Evolutionary conservation across 306 rosid species (phyloP).

Genomic region (Vachellia pachyceras): DNA sequence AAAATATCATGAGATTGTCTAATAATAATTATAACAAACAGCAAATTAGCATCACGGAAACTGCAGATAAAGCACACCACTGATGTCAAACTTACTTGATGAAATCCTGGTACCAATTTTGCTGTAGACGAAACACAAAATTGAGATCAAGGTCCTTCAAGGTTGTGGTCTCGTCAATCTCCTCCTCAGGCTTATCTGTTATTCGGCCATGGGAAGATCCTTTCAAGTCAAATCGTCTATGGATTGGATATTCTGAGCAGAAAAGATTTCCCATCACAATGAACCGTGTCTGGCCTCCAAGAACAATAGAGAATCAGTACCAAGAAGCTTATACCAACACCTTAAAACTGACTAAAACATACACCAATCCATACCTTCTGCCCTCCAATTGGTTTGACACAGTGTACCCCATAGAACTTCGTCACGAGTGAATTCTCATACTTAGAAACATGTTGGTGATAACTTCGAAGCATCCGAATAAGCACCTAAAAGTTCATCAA

Average conservation of each 20-base stretch:
- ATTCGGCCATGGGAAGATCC: constrained; percentile 98
- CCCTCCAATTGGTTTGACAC: constrained; percentile 95
- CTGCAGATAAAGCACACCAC: no score
- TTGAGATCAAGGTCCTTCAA: no score
- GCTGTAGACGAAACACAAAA: no score
- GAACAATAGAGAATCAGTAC: constrained; percentile 21
- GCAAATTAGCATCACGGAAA: no score
- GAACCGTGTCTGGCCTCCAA: constrained; percentile 77
- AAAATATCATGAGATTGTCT: constrained; percentile 38
- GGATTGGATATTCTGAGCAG: constrained; percentile 96
- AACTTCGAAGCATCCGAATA: constrained; percentile 93
- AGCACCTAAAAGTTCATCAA: constrained; percentile 68
- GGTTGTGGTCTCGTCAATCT: no score
- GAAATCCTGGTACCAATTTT: no score
- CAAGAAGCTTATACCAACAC: constrained; percentile 18
- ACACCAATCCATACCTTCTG: constrained; percentile 69
- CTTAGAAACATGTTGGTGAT: constrained; percentile 66
- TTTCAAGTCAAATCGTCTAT: constrained; percentile 92
- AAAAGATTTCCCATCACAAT: constrained; percentile 98
- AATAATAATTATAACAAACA: no score
- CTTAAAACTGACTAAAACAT: constrained; percentile 19
- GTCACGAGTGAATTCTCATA: constrained; percentile 93
- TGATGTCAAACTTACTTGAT: no score
- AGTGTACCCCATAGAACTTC: constrained; percentile 92
- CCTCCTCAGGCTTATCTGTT: no score